Conservation (phyloP, 768 basidiomycete genomes). For the Lentinus tigrinus region DNA sequence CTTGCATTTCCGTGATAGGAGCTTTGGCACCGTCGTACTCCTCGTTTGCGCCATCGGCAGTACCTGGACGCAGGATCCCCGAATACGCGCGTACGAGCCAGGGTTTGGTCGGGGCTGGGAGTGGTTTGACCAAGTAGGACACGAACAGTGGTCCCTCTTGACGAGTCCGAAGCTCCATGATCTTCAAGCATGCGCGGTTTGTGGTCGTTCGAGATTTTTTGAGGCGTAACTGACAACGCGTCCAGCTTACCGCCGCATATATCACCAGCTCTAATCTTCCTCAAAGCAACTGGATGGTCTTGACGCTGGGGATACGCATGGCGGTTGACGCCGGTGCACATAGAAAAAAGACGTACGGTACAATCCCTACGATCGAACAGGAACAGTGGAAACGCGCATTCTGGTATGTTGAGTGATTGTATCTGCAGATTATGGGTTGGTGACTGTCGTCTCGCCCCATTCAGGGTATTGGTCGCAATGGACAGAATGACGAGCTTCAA, state of each 20-base stretch:
- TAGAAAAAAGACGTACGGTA: slow-evolving; percentile 32
- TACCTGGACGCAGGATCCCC: slow-evolving; percentile 41
- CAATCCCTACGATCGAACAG: slow-evolving; percentile 35
- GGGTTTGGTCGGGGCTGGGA: slow-evolving; percentile 40
- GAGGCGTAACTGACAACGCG: too few species aligned
- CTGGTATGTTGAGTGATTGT: slow-evolving; percentile 33
- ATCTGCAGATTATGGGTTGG: slow-evolving; percentile 15
- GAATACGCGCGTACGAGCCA: slow-evolving; percentile 31
- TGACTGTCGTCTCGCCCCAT: neutral
- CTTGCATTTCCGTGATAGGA: slow-evolving; percentile 36
- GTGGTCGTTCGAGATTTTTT: too few species aligned
- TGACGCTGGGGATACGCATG: slow-evolving; percentile 37
- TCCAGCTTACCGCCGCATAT: slow-evolving; percentile 13
- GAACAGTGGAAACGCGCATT: slow-evolving; percentile 52
- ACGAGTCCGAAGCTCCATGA: neutral
- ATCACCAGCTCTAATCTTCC: slow-evolving; percentile 1
- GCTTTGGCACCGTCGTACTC: slow-evolving; percentile 52
- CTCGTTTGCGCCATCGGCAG: slow-evolving; percentile 54
- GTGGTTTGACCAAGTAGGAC: slow-evolving; percentile 41
- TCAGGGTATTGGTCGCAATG: slow-evolving; percentile 43
- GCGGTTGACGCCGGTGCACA: slow-evolving; percentile 55
- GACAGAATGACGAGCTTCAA: slow-evolving; percentile 43
- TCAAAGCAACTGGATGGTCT: slow-evolving; percentile 2
- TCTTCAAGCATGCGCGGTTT: slow-evolving; percentile 8
- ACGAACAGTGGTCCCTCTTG: slow-evolving; percentile 32